Evolutionary conservation across 139 green algal species (phyloP), one percentile per base, ranked within the genome.

Genomic region (Parachlorella kessleri): DNA sequence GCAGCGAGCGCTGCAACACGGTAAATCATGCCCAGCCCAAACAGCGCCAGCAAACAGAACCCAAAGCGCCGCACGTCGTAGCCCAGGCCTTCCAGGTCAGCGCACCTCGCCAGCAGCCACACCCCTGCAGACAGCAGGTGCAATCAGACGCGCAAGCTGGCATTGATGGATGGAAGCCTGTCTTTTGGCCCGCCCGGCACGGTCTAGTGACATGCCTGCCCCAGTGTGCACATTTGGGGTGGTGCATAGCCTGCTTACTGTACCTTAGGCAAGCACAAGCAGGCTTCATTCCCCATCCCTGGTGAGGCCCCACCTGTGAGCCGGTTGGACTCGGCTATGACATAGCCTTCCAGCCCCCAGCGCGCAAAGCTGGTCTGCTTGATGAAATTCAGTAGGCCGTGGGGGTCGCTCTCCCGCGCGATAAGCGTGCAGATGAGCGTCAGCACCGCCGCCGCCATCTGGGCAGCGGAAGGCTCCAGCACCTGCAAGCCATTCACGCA

Each of bases 61-160:
- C 79, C 79, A 39, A 88, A 90, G 35, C 41, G 55, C 6, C 73
- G 81, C 3, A 90, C 81, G 26, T 87, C 81, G 55, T 90, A 90
- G 7, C 55, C 28, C 21, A 92, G 70, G 1, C 41, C 59, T 35
- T 78, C 40, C 63, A 92, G 77, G 73, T 92, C 88, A 21, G 88
- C 88, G 42, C 88, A 92, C 1, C 88, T 77, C 24, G 88, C 88
- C 41, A 92, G 76, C 59, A 92, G 72, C 88, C 88, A 92, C 10
- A 92, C 88, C 8, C 83, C 83, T 76, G 76, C 66, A n/a, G n/a
- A n/a, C n/a, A n/a, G n/a, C n/a, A n/a, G n/a, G n/a, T n/a, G n/a
- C n/a, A n/a, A n/a, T n/a, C n/a, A n/a, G n/a, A n/a, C n/a, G n/a
- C n/a, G n/a, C n/a, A n/a, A n/a, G n/a, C n/a, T n/a, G n/a, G n/a